Evolutionary conservation across 495 filamentous ascomycete genomes (phyloP), one percentile per base, ranked within the genome.

Genomic region (Penicillium samsonianum): DNA sequence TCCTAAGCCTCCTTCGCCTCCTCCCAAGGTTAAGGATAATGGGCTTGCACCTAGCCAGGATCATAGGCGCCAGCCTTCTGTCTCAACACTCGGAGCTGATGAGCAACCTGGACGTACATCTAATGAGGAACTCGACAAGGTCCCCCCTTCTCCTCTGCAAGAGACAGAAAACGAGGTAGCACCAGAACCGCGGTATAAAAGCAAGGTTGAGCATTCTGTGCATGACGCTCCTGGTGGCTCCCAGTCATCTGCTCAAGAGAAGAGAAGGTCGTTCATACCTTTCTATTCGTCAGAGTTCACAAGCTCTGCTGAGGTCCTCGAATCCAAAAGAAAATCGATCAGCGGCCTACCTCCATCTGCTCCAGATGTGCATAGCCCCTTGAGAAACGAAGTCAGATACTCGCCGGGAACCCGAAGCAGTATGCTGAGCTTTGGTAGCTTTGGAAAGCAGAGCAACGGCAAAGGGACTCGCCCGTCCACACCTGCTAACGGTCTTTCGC

Each of bases 331-430:
- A 10, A 55, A 41, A 23, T 67, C 67, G 0, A 67, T 67, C 50
- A 60, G 60, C 44, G 67, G 67, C 2, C 40, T 63, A 17, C 61
- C 59, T 9, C 56, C 61, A 0, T 67, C 66, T 28, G 25, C 41
- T 11, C 67, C 67, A 14, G 58, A 54, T 10, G 50, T 67, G 19
- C 67, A 69, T 9, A 69, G 67, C 25, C 67, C 67, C 22, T 43
- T 69, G 31, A 55, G 65, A 28, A 69, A 69, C 40, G 67, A 69
- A 67, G 64, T 69, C 37, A 59, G 62, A 23, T 65, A 67, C 40
- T 65, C 64, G 2, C 64, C 64, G 1, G 65, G 56, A 37, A 65
- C 61, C 4, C 56, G 67, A 42, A 67, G 64, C 55, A 69, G 64
- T 48, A 65, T 69, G 59, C 33, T 67, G 42, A 67, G 67, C 61